Evolutionary conservation across 768 basidiomycete species (phyloP).

Genomic region (Butyriboletus loyo): DNA sequence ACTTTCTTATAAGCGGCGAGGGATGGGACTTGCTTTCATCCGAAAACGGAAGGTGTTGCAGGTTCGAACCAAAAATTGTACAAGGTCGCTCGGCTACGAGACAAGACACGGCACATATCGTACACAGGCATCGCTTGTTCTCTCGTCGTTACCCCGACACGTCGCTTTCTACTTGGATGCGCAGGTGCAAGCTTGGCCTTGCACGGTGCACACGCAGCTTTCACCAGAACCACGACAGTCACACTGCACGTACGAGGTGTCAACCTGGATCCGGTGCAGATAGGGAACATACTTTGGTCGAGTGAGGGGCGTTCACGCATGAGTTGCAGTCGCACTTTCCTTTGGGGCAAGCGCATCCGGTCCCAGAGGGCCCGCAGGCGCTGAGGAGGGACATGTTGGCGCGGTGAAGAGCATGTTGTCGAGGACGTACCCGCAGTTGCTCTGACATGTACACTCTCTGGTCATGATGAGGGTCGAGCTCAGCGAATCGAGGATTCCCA

Average conservation of each 20-base stretch:
- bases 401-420: too few relatives aligned
- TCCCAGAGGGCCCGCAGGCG: constrained; percentile 30
- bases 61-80: background rate
- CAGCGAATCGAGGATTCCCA: background rate
- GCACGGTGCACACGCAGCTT: constrained; percentile 17
- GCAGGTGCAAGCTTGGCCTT: constrained; percentile 15
- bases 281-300: constrained; percentile 15
- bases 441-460: constrained; percentile 28
- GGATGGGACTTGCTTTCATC: constrained; percentile 6
- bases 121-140: constrained; percentile 11
- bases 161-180: constrained; percentile 12
- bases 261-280: background rate
- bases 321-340: constrained; percentile 29
- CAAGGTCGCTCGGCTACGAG: constrained; percentile 5
- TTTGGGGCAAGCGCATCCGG: constrained; percentile 31
- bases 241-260: constrained; percentile 10
- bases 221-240: constrained; percentile 19
- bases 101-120: background rate
- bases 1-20: constrained; percentile 6
- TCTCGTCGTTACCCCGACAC: constrained; percentile 1
- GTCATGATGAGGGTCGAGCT: constrained; percentile 15
- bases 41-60: constrained; percentile 5
- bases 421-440: constrained; percentile 24
- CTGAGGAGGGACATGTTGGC: constrained; percentile 11
- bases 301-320: constrained; percentile 30